phyloP scores from a whole-genome alignment of 2,329 filamentous ascomycete genomes.

The Aquanectria penicillioides region DNA sequence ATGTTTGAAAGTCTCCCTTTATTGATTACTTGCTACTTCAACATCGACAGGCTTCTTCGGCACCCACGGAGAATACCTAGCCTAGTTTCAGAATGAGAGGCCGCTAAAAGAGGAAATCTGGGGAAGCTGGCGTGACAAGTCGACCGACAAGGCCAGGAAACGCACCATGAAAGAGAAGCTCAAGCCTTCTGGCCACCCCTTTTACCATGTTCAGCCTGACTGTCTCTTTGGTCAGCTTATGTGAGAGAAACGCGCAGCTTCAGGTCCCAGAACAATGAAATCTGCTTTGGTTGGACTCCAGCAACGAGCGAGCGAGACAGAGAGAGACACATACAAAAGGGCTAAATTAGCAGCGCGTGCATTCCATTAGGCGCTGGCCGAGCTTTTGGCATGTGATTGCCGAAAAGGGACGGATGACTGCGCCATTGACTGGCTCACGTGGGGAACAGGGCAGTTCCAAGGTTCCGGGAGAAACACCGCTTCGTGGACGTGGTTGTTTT shows the following conservation, averaged over 20 bases:
- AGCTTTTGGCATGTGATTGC: conserved; percentile 40
- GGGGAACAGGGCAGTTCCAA: conserved; percentile 16
- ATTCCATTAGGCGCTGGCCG: conserved; percentile 10
- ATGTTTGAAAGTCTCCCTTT: too few species aligned
- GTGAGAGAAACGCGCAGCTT: background rate
- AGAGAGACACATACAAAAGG: too few species aligned
- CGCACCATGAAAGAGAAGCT: background rate
- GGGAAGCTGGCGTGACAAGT: conserved; percentile 7
- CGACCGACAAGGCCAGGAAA: background rate
- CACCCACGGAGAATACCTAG: background rate
- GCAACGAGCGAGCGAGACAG: background rate
- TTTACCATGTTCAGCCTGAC: background rate
- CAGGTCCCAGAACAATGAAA: too few species aligned
- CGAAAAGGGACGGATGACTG: conserved; percentile 29
- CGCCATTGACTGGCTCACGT: conserved; percentile 37
- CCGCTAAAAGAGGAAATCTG: background rate
- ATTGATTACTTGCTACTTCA: too few species aligned
- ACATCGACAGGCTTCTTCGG: too few species aligned
- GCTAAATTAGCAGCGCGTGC: background rate
- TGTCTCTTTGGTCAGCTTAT: background rate
- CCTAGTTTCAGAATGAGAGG: background rate
- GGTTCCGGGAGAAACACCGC: background rate
- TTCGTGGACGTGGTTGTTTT: background rate
- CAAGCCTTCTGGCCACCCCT: too few species aligned
- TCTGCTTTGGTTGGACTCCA: background rate